phyloP scores from a whole-genome alignment of 2,329 filamentous ascomycete genomes.

The Colletotrichum orchidophilum region DNA sequence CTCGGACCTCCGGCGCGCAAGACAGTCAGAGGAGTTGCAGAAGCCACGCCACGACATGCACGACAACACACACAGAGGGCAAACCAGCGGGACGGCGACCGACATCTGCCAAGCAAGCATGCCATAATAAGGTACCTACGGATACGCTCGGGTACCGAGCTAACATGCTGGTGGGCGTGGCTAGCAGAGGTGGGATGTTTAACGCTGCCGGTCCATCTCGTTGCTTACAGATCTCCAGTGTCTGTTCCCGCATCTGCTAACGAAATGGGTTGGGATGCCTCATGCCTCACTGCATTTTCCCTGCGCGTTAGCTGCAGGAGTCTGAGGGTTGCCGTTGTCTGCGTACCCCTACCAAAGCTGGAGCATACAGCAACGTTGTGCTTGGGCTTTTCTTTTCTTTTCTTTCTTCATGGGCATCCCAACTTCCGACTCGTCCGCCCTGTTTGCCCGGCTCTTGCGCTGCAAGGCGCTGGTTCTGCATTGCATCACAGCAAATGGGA shows the following conservation, averaged over 20 bases:
- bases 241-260: slow-evolving; percentile 9
- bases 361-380: not conserved
- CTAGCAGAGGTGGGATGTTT: not conserved
- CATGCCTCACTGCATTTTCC: slow-evolving; percentile 4
- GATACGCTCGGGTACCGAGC: slow-evolving; percentile 6
- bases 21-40: slow-evolving; percentile 14
- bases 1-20: slow-evolving; percentile 27
- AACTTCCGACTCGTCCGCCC: slow-evolving; percentile 13
- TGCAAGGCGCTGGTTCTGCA: slow-evolving; percentile 19
- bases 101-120: slow-evolving; percentile 7
- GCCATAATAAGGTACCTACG: too few relatives aligned
- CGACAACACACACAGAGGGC: not conserved
- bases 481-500: slow-evolving; percentile 19
- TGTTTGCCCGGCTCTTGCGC: slow-evolving; percentile 28
- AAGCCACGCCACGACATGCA: slow-evolving; percentile 13
- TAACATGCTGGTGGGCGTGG: not conserved
- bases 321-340: slow-evolving; percentile 9
- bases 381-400: not conserved
- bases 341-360: not conserved
- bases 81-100: not conserved
- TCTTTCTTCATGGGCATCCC: slow-evolving; percentile 17
- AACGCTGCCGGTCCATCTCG: not conserved
- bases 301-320: slow-evolving; percentile 3
- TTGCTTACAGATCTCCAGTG: slow-evolving; percentile 17
- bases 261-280: slow-evolving; percentile 14